Evolutionary conservation across 2,329 filamentous ascomycete genomes (phyloP).

Genomic region (Xylariaceae sp.): DNA sequence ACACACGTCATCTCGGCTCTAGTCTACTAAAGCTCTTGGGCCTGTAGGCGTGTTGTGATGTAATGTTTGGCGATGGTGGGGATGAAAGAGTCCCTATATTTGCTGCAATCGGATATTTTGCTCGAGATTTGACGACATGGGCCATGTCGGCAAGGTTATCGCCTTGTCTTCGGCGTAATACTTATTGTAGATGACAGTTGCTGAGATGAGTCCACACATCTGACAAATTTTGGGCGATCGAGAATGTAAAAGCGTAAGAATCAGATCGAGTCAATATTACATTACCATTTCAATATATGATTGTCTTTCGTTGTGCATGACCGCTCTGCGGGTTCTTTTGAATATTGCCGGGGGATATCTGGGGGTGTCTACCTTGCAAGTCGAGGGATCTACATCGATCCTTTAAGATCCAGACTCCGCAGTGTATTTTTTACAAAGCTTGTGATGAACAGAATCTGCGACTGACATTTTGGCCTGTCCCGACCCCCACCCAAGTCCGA

Average conservation of each 20-base stretch:
- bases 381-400: no score
- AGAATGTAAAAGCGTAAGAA: conserved; percentile 16
- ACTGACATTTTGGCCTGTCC: no score
- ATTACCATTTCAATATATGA: conserved; percentile 11
- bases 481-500: no score
- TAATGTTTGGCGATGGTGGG: not conserved
- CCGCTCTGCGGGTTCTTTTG: no score
- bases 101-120: conserved; percentile 16
- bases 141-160: conserved; percentile 16
- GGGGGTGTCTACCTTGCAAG: no score
- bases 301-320: no score
- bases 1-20: no score
- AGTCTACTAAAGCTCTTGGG: conserved; percentile 11
- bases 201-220: conserved; percentile 13
- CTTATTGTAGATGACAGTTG: conserved; percentile 9
- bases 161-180: conserved; percentile 18
- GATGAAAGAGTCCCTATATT: conserved; percentile 2
- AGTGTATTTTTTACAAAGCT: no score
- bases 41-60: conserved; percentile 1
- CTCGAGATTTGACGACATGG: conserved; percentile 15
- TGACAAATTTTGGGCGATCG: conserved; percentile 17
- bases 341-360: no score
- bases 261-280: conserved; percentile 9
- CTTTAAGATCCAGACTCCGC: no score
- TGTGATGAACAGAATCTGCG: no score